These are phyloP conservation scores for Madurella mycetomatis DNA, from an alignment of 2,329 filamentous ascomycete genomes.

Conservation along the genomic window DNA sequence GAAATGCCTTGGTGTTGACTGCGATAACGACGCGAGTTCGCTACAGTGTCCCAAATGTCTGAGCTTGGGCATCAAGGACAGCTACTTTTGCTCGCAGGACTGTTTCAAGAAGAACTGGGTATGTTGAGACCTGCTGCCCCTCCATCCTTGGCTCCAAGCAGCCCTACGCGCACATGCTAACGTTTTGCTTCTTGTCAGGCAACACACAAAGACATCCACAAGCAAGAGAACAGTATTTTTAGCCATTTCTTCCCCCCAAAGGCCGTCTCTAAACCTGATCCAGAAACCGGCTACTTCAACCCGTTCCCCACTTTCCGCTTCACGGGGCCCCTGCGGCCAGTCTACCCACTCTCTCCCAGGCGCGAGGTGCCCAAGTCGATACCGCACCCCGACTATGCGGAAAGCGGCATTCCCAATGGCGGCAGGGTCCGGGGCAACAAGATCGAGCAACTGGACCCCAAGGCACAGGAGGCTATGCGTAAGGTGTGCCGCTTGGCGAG, in stretches of 20 bases:
- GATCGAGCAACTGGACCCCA: constrained; percentile 74
- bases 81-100: constrained; percentile 96
- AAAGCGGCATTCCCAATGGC: constrained; percentile 69
- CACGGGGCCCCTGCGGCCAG: constrained; percentile 75
- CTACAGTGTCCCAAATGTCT: constrained; percentile 94
- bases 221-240: constrained; percentile 71
- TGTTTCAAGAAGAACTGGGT: constrained; percentile 99
- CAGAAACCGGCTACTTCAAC: constrained; percentile 85
- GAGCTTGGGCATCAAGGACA: constrained; percentile 80
- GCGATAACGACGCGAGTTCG: constrained; percentile 76
- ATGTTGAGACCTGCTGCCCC: constrained; percentile 32
- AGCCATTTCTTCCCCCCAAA: constrained; percentile 71
- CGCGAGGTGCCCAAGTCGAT: constrained; percentile 76
- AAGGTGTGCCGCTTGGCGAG: constrained; percentile 82
- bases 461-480: constrained; percentile 83
- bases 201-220: constrained; percentile 80
- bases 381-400: constrained; percentile 79
- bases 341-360: constrained; percentile 74
- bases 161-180: constrained; percentile 12
- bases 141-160: neutral
- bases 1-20: constrained; percentile 78
- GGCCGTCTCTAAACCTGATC: constrained; percentile 84
- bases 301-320: constrained; percentile 86
- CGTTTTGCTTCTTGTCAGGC: constrained; percentile 46
- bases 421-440: constrained; percentile 60